phyloP scores from a whole-genome alignment of 257 asterid species.

The Ilex aquifolium region DNA sequence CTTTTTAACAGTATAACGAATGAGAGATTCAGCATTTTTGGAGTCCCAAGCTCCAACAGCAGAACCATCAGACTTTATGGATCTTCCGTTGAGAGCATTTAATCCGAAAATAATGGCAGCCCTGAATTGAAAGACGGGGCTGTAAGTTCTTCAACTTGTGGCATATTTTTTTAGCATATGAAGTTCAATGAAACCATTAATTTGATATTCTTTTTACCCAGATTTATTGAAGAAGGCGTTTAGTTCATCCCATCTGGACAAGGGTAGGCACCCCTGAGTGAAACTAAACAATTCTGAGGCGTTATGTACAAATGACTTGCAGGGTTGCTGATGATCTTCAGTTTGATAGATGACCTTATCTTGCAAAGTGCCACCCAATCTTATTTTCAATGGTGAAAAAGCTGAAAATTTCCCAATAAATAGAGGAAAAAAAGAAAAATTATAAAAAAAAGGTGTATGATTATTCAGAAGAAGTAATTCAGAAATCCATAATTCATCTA shows the following conservation, averaged over 20 bases:
- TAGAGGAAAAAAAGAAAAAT: too few relatives aligned
- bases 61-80: conserved; percentile 20
- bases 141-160: background rate
- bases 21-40: conserved; percentile 52
- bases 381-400: conserved; percentile 77
- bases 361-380: conserved; percentile 86
- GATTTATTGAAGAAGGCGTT: conserved; percentile 59
- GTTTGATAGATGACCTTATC: conserved; percentile 70
- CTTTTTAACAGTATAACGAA: conserved; percentile 49
- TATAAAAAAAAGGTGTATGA: conserved; percentile 46
- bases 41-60: conserved; percentile 65
- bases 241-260: conserved; percentile 79
- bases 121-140: conserved; percentile 26
- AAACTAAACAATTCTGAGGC: conserved; percentile 54
- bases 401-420: conserved; percentile 25
- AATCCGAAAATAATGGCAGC: conserved; percentile 62
- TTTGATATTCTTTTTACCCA: conserved; percentile 35
- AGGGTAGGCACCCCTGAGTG: conserved; percentile 65
- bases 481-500: too few relatives aligned
- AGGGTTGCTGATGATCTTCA: conserved; percentile 39
- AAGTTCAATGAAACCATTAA: background rate
- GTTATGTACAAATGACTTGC: conserved; percentile 44
- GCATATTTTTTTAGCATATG: background rate
- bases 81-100: conserved; percentile 62
- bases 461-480: background rate